Evolutionary conservation across 208 protist species (phyloP), one percentile per base, ranked within the genome.

Genomic region (Leishmania lainsoni): DNA sequence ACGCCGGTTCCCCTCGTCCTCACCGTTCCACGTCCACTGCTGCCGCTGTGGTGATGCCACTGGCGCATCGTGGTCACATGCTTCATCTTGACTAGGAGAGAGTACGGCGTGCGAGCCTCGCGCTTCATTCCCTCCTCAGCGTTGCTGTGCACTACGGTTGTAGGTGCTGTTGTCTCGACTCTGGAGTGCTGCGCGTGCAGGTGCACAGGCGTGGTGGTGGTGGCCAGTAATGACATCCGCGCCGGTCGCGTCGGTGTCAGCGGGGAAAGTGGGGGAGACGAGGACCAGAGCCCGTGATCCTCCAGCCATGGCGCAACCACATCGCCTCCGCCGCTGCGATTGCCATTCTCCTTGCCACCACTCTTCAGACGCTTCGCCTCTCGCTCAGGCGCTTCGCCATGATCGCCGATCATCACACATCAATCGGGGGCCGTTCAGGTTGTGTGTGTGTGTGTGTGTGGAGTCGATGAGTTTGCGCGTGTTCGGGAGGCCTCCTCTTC

Each of bases 211-310:
- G 35, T 35, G 35, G n/a, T 26, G n/a, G 59, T 22, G 8, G 59
- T 35, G 59, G 59, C 35, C 68, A 51, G 20, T 42, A 51, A 42
- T 4, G 42, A 51, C 32, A n/a, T 26, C 39, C 17, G 68, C 68
- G 68, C n/a, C 20, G 29, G 65, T 26, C 65, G 65, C 6, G 65
- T 70, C 17, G 65, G 65, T 20, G 68, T 72, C 49, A 26, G 1
- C 49, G n/a, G 71, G 49, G 49, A 59, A 49, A 26, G 71, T 29
- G n/a, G 56, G 1, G 59, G 51, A 1, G 56, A 78, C 22, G 65
- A 70, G 32, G 80, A 83, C 74, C 74, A 79, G 14, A 79, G 66
- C 29, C 63, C 61, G 54, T 75, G 63, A 56, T 75, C 52, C 39
- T 39, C 45, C 52, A 79, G 74, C 74, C 72, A 76, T 29, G 77